Evolutionary conservation across 257 asterid genomes (phyloP).

Genomic region (Marsdenia floribunda): DNA sequence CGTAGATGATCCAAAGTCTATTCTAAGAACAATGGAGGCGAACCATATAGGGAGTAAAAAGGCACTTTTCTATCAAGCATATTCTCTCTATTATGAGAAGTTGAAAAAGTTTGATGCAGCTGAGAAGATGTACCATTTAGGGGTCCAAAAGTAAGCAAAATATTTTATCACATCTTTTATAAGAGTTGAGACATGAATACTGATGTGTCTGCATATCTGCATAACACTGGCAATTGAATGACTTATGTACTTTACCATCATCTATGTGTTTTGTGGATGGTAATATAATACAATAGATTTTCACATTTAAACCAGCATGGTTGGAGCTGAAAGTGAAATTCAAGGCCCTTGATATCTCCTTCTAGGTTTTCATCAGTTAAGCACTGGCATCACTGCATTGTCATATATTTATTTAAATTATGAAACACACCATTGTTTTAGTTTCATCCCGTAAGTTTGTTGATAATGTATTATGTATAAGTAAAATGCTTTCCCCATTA

Average conservation of each 20-base stretch:
- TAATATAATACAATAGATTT: no score
- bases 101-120: slow-evolving; percentile 76
- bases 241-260: neutral
- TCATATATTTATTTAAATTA: neutral
- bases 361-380: neutral
- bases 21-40: slow-evolving; percentile 64
- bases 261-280: neutral
- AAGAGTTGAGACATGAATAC: neutral
- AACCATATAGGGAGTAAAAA: slow-evolving; percentile 64
- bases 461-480: neutral
- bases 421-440: neutral
- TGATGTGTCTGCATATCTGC: slow-evolving; percentile 3
- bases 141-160: slow-evolving; percentile 71
- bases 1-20: slow-evolving; percentile 75
- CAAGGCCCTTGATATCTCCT: neutral
- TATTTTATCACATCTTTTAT: neutral
- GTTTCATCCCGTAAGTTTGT: neutral
- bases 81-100: slow-evolving; percentile 90
- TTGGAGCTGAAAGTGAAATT: neutral
- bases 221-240: neutral
- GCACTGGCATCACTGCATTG: neutral
- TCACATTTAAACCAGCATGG: neutral
- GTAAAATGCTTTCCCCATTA: neutral
- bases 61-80: slow-evolving; percentile 79
- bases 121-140: slow-evolving; percentile 72